Base-by-base conservation (phyloP, 305 asterid species). In the Solanum hybrid region DNA sequence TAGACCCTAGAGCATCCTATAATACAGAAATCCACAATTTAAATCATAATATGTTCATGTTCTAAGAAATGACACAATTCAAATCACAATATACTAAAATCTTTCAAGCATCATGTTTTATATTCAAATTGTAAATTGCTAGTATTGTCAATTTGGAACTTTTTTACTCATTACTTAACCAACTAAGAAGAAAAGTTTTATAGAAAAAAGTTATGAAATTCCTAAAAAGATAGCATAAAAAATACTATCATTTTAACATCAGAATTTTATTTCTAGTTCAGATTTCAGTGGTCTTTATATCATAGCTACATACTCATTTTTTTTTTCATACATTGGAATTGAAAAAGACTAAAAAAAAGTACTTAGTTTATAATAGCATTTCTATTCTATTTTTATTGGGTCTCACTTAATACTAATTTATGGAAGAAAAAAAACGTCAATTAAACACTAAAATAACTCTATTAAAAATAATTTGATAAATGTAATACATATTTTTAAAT, bases 371-470 rank as follows among this genome's bases (percentile, higher is more conserved):
- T 20, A 57, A 57, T 57, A 57, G 7, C 70, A 61, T 61, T 61
- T 8, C 1, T 7, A 61, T 20, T 61, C 0, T 61, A 61, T 61
- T 61, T 61, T 61, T 61, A 61, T 61, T 8, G 11, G 0, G 27
- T 61, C 26, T 61, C 12, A 22, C 68, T 20, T 61, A 61, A 22
- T 61, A 61, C 12, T 61, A 17, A 0, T 51, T 51, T 61, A 20
- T 20, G 24, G 0, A 6, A 0, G 6, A 38, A 0, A 34, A 39
- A 20, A 61, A 8, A 20, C 1, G 26, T 3, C 12, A 22, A 20
- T 3, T 8, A 61, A 61, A 22, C 73, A 61, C 27, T 61, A 8
- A 61, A 61, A 61, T 22, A 61, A 61, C 26, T 61, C 11, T 61
- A 61, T 7, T 61, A 61, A 61, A 61, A 61, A 1, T 61, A 8